Base-by-base conservation (phyloP, 2,329 filamentous ascomycete genomes). In the Xylaria polymorpha region DNA sequence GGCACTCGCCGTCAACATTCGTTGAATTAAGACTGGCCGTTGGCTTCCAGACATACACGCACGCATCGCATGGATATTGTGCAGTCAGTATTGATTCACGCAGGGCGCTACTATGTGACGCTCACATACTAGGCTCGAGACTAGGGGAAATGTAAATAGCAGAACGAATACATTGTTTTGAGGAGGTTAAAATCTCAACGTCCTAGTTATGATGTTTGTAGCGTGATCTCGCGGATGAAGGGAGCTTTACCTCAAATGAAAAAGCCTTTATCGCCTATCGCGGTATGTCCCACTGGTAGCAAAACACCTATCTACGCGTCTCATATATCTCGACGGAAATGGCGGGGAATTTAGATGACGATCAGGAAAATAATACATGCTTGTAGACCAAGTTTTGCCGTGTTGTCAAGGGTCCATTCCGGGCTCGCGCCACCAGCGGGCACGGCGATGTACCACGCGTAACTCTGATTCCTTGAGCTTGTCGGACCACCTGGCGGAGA, bases 371-470 rank as follows among this genome's bases (percentile, higher is more conserved):
- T 39, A 48, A 25, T 39, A 3, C 4, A 18, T 25, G 9, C n/a
- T 14, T 43, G 41, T 4, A 20, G 18, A 35, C 20, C 2, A 8
- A 20, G n/a, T 37, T 29, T 39, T 12, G 15, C 39, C 14, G n/a
- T 41, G 10, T 20, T 46, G 20, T 57, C 46, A 68, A 20, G 35
- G n/a, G 20, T 70, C 68, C 60, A 71, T 53, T 7, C 74, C 73
- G 3, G 71, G 71, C 60, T 78, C 76, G 22, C 67, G 59, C 76
- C 76, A 77, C 75, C 76, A 77, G 35, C 71, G 72, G n/a, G 66
- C 73, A 44, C 55, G 68, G 53, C 71, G 44, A 22, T 53, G 61
- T 25, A 76, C 63, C 18, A 75, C 53, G 50, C 71, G 61, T 25
- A 70, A n/a, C 12, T 44, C 50, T 14, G 41, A 56, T 20, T 56